A percentile compares a stretch with the other conserved stretches of the same genome.
These are phyloP conservation scores for Beta lomatogona DNA, from an alignment of 179 eudicot genomes.

Conservation along the genomic window DNA sequence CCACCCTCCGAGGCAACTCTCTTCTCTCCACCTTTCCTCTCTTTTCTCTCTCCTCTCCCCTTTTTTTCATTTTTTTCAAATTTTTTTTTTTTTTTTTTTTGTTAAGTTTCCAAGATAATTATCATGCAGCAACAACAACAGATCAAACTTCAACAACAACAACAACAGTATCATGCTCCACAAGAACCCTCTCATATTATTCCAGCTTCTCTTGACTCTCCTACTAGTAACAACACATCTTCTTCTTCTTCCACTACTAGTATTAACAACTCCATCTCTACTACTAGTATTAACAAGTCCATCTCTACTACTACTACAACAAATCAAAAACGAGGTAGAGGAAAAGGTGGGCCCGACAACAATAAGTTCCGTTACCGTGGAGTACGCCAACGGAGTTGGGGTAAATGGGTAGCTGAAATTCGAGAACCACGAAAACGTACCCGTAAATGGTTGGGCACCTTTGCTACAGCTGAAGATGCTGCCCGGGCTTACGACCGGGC, in stretches of 20 bases:
- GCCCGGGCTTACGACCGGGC: constrained; percentile 97
- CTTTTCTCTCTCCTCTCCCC: neutral
- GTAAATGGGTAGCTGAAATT: constrained; percentile 97
- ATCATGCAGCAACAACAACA: constrained; percentile 31
- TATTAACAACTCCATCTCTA: neutral
- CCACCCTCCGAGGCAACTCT: constrained; percentile 18
- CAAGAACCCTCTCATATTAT: neutral
- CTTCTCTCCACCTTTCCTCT: neutral
- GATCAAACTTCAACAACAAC: constrained; percentile 26
- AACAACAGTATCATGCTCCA: neutral
- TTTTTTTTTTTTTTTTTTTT: neutral
- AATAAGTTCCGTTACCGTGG: constrained; percentile 76
- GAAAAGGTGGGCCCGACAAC: constrained; percentile 89
- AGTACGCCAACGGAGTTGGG: constrained; percentile 94
- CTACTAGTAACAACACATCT: constrained; percentile 12
- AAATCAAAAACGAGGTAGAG: constrained; percentile 35
- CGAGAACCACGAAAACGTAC: constrained; percentile 80
- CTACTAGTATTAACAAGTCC: constrained; percentile 15
- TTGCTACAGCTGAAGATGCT: constrained; percentile 92
- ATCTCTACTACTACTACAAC: constrained; percentile 3
- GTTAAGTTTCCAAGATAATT: constrained; percentile 19
- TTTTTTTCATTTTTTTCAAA: neutral
- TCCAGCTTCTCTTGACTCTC: constrained; percentile 19
- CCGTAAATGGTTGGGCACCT: constrained; percentile 91
- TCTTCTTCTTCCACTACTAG: constrained; percentile 1